These are phyloP conservation scores for Colletotrichum musicola DNA, from an alignment of 2,329 filamentous ascomycete species.

Conservation along the genomic window DNA sequence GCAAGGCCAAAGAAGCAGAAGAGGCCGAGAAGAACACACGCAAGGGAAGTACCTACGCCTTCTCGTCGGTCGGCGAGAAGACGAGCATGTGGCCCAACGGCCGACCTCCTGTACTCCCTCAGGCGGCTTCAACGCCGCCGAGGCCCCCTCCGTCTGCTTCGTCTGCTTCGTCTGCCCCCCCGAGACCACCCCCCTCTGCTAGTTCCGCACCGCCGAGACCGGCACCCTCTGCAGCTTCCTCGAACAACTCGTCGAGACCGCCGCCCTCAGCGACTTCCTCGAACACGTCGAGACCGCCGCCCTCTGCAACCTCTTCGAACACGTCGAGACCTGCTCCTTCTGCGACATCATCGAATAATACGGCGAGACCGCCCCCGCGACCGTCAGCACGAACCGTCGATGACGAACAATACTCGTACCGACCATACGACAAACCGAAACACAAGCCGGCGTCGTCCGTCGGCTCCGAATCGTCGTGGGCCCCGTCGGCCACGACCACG, in stretches of 20 bases:
- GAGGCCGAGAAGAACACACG: constrained; percentile 49
- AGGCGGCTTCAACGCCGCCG: constrained; percentile 53
- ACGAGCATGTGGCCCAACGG: constrained; percentile 78
- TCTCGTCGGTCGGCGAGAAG: constrained; percentile 75
- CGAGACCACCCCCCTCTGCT: constrained; percentile 40
- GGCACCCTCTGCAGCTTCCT: constrained; percentile 40
- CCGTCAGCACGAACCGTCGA: constrained; percentile 72
- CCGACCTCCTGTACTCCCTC: constrained; percentile 58
- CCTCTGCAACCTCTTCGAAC: constrained; percentile 21
- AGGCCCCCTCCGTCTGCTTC: constrained; percentile 45
- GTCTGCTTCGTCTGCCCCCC: constrained; percentile 36
- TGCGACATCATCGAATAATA: constrained; percentile 36
- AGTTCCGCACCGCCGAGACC: constrained; percentile 40
- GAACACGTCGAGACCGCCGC: constrained; percentile 42
- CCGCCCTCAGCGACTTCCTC: neutral
- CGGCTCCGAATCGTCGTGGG: constrained; percentile 86
- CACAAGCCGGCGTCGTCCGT: constrained; percentile 77
- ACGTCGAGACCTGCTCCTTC: too few relatives aligned
- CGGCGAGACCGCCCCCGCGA: constrained; percentile 54
- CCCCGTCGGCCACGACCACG: constrained; percentile 84
- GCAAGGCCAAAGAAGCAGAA: constrained; percentile 49
- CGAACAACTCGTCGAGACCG: too few relatives aligned
- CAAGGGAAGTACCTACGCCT: constrained; percentile 70
- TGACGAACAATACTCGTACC: constrained; percentile 78
- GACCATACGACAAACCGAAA: constrained; percentile 80